These are phyloP conservation scores for Juncus inflexus DNA, from an alignment of 176 grass and related monocot genomes.

Conservation along the genomic window DNA sequence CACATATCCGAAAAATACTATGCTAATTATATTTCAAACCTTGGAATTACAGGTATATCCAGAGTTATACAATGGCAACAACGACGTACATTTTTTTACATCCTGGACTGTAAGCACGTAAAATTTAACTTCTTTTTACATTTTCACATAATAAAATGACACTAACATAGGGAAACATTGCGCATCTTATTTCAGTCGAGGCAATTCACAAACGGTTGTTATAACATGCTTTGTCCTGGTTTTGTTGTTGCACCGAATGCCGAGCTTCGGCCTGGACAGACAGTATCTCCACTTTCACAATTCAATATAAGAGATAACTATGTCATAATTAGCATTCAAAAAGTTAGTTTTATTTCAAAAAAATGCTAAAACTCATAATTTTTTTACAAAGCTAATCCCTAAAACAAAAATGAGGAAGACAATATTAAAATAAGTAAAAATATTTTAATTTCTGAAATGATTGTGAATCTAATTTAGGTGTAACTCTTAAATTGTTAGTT, in stretches of 20 bases:
- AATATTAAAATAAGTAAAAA: too few species aligned
- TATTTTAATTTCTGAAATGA: too few species aligned
- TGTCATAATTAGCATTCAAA: background rate
- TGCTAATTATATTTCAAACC: background rate
- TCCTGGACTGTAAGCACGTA: background rate
- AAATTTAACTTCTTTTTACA: background rate
- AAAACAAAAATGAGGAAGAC: too few species aligned
- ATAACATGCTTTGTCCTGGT: background rate
- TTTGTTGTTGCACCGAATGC: slow-evolving; percentile 2
- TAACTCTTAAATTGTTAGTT: too few species aligned
- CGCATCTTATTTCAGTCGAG: background rate
- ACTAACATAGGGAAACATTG: background rate
- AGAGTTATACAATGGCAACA: background rate
- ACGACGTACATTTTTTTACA: background rate
- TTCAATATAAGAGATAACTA: background rate
- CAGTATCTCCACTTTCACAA: background rate
- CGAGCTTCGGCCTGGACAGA: background rate
- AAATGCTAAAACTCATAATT: too few species aligned
- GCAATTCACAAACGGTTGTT: background rate
- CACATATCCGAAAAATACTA: too few species aligned
- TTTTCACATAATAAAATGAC: background rate
- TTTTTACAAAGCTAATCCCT: too few species aligned
- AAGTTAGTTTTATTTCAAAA: background rate
- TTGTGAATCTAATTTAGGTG: too few species aligned
- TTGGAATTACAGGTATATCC: background rate